Base-by-base conservation (phyloP, 2,329 filamentous ascomycete genomes). In the Fusarium sp. region DNA sequence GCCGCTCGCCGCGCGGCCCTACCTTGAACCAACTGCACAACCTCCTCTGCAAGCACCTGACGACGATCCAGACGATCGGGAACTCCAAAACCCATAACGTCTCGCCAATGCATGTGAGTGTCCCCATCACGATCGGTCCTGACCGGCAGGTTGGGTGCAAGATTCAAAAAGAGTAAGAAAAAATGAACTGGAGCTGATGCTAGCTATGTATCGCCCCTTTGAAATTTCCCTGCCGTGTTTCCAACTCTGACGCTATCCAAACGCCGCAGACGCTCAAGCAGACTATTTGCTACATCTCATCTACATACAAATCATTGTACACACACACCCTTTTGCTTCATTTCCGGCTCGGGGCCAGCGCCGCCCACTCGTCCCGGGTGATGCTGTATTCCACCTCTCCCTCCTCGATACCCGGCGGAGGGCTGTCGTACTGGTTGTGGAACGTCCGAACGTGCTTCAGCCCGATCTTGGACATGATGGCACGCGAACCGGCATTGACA, bases 401-500 rank as follows among this genome's bases (percentile, higher is more conserved):
- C 57, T 76, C 71, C 56, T 80, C 78, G 16, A 77, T 76, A 1
- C 76, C 78, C 2, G 76, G 75, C 61, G 71, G 75, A 25, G 73
- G 68, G 14, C 72, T 77, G 9, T 77, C 78, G 64, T 80, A 78
- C 37, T 80, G 64, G 65, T 76, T 72, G 65, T 74, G 69, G 37
- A 80, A 77, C 4, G 75, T 78, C 25, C 73, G 65, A 9, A 73
- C 61, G 32, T 78, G 78, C 66, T 58, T 74, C 8, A 77, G 66
- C 6, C 75, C 75, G 30, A 65, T 25, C 43, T 73, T 72, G 11
- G 71, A 56, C 72, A 77, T 76, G 35, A 75, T 70, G 35, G 64
- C 78, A 30, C 78, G 62, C 4, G 80, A 81, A 6, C 77, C 77
- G 54, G 60, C 67, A 60, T 81, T 81, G 13, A 81, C 72, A 34